Base-by-base conservation (phyloP, 2,329 filamentous ascomycete species). In the Acrocalymma vagum region DNA sequence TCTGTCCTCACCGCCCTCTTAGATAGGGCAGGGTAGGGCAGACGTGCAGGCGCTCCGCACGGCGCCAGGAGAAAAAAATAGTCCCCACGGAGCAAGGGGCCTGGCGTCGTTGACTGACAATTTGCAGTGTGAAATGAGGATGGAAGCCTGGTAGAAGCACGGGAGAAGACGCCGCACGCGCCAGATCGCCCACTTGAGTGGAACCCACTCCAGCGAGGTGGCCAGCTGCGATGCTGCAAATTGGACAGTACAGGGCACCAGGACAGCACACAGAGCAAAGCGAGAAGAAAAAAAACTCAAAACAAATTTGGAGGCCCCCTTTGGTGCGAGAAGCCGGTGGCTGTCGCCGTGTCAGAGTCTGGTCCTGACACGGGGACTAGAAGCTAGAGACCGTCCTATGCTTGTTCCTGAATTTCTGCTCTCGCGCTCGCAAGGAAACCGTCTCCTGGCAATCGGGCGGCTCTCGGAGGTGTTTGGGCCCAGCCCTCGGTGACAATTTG, bases 131-230 rank as follows among this genome's bases (percentile, higher is more conserved):
- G n/a, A n/a, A n/a, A n/a, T n/a, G n/a, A n/a, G n/a, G 48, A 62
- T 69, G 53, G 67, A 69, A 70, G 62, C 41, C 47, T 62, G 51
- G 54, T 55, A 62, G 65, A 70, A 70, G 62, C 51, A 57, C 65
- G 65, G 65, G 58, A 69, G 67, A 69, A 70, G 62, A 51, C 53
- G 51, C 50, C 49, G 52, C 35, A 42, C 34, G 48, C 51, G 55
- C 61, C 51, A 59, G 57, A 62, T 62, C 48, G 46, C 48, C 48
- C 39, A 57, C 45, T 43, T 45, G 46, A 27, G 37, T 50, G 42
- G 42, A 48, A 39, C 20, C 24, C 25, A 35, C 28, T n/a, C n/a
- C n/a, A n/a, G n/a, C n/a, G 35, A 26, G 26, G 31, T 48, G 49
- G 55, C 48, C 55, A 55, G 48, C 51, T 42, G 53, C 51, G 34